Evolutionary conservation across 345 rosid species (phyloP), one percentile per base, ranked within the genome.

Genomic region (Gossypium mustelinum): DNA sequence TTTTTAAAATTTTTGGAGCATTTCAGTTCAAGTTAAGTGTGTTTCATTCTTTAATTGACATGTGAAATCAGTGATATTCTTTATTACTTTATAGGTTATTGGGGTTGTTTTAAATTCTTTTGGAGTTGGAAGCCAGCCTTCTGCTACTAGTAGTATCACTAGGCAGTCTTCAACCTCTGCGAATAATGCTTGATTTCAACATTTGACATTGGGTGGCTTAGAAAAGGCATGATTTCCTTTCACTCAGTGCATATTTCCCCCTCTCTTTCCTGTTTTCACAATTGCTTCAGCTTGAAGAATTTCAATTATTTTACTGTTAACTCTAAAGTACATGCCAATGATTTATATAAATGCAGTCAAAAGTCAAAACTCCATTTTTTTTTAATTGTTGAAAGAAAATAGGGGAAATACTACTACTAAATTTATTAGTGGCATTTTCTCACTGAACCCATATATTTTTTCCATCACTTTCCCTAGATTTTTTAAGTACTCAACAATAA

Each of bases 61-160:
- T 56, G 6, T 24, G 12, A 25, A 72, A 41, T 57, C 48, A 41
- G 13, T 56, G 52, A 20, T 13, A 18, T 50, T 63, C 13, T 54
- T 51, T 73, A 69, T 52, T 64, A 17, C 76, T 43, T 25, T 83
- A 69, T 77, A 95, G 99, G 93, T 91, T 78, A 88, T 95, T 80
- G 97, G 97, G 63, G 89, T 91, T 25, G 90, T 91, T 82, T 81
- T 95, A 56, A 95, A 89, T 85, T 89, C 97, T 54, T 81, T 95
- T 75, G 97, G 97, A 60, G 71, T 89, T 65, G 88, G 94, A 13
- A 86, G 87, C 63, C 92, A 88, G 79, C 71, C 81, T 43, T 25
- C 77, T 73, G 65, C 80, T 70, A 85, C 82, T 82, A 87, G 83
- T 82, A 87, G 83, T 75, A 75, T 77, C 27, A 41, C 14, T 63